Base-by-base conservation (phyloP, 202 grass and related monocot species). In the Dendrocalamus latiflorus region DNA sequence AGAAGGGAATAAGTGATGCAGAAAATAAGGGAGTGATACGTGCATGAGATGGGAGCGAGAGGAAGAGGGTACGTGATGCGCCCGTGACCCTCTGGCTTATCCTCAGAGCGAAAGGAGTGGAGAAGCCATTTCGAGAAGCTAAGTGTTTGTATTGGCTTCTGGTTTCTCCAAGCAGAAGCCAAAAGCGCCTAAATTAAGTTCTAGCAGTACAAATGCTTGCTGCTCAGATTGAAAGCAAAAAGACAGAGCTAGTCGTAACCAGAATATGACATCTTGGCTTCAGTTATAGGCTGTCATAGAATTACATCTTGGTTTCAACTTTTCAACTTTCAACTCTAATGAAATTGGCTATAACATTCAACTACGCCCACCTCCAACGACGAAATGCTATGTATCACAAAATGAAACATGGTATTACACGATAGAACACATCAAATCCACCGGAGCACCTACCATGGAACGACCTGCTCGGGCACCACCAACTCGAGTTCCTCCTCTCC, bases 391-490 rank as follows among this genome's bases (percentile, higher is more conserved):
- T n/a, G n/a, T n/a, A n/a, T n/a, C n/a, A n/a, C n/a, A n/a, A n/a
- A n/a, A n/a, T n/a, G n/a, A n/a, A n/a, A n/a, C n/a, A n/a, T n/a
- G n/a, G n/a, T n/a, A 82, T n/a, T 16, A 20, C 25, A 68, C 17
- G 8, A 58, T 16, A 9, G 1, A 41, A 67, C 10, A 8, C 42
- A 74, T 73, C 51, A 66, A 42, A 83, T n/a, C 6, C 39, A 90
- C 14, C 14, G 4, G 30, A 43, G 50, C 20, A 66, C 81, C 1
- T 57, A 94, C 92, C 89, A 78, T 91, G 92, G 80, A 94, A 90
- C 33, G 57, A 81, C 75, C 92, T 94, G 87, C 75, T 91, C 22
- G 85, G 87, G 68, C 75, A 83, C 88, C 87, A 83, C 88, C 84
- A 83, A 56, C 80, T 83, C 68, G 84, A 1, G 62, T 16, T 70